phyloP scores from a whole-genome alignment of 2,329 filamentous ascomycete species.

The Beauveria medogensis region DNA sequence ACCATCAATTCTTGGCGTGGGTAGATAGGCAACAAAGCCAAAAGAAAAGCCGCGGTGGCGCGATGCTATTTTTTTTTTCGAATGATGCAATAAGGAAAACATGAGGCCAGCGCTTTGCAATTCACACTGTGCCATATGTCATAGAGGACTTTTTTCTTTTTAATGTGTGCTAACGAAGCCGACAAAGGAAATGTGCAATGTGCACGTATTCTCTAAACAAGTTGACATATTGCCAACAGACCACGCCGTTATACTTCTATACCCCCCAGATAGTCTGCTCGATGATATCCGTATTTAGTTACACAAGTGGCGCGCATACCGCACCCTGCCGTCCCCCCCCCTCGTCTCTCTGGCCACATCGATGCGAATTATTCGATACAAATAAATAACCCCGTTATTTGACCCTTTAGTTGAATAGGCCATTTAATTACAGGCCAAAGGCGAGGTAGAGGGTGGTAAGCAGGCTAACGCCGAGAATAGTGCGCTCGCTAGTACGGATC shows the following conservation, averaged over 20 bases:
- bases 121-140: neutral
- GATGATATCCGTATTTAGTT: constrained; percentile 1
- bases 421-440: constrained; percentile 35
- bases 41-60: neutral
- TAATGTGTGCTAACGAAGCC: neutral
- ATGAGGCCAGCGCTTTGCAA: too few species aligned
- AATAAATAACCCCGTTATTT: neutral
- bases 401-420: too few species aligned
- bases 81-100: neutral
- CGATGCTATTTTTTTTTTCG: neutral
- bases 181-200: constrained; percentile 8
- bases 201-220: constrained; percentile 1
- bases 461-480: constrained; percentile 40
- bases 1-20: neutral
- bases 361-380: constrained; percentile 8
- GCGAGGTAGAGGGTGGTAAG: constrained; percentile 36
- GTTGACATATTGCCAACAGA: neutral
- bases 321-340: neutral
- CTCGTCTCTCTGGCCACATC: neutral
- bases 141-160: neutral
- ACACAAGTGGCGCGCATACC: neutral
- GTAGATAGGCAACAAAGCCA: neutral
- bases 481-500: constrained; percentile 38
- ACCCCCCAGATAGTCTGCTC: constrained; percentile 5
- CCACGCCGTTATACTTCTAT: neutral